phyloP scores from a whole-genome alignment of 371 early-diverging fungal species.

The Mucor sp. region DNA sequence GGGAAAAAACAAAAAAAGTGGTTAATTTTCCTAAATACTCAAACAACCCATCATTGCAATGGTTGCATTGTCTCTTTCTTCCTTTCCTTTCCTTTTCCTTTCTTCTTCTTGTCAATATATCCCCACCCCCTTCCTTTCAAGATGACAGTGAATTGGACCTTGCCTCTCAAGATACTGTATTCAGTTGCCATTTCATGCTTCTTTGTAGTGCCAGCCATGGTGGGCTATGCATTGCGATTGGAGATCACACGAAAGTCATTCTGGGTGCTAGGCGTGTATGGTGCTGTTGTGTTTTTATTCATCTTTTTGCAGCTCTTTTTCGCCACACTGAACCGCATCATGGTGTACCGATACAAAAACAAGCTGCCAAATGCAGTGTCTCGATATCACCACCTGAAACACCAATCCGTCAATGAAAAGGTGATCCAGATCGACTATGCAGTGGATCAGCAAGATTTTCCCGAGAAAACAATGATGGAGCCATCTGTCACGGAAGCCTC shows the following conservation, averaged over 20 bases:
- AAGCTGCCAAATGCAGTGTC: constrained; percentile 8
- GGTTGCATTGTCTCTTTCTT: neutral
- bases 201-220: constrained; percentile 48
- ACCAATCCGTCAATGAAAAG: constrained; percentile 4
- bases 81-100: neutral
- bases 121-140: neutral
- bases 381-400: neutral
- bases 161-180: constrained; percentile 45
- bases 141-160: constrained; percentile 32
- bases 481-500: neutral
- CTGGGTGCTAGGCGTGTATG: constrained; percentile 48
- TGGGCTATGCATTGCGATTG: constrained; percentile 43
- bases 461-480: neutral
- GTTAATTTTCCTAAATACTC: neutral
- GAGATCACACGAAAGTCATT: constrained; percentile 31
- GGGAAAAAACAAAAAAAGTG: constrained; percentile 1
- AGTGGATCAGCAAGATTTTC: constrained; percentile 1
- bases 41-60: neutral
- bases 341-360: constrained; percentile 19
- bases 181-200: constrained; percentile 41
- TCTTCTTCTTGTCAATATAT: neutral
- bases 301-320: constrained; percentile 42
- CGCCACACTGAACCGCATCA: constrained; percentile 44
- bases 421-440: neutral
- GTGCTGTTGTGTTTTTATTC: constrained; percentile 44